Evolutionary conservation across 805 yeast species (phyloP).

Genomic region (Dipodascus geniculatus): DNA sequence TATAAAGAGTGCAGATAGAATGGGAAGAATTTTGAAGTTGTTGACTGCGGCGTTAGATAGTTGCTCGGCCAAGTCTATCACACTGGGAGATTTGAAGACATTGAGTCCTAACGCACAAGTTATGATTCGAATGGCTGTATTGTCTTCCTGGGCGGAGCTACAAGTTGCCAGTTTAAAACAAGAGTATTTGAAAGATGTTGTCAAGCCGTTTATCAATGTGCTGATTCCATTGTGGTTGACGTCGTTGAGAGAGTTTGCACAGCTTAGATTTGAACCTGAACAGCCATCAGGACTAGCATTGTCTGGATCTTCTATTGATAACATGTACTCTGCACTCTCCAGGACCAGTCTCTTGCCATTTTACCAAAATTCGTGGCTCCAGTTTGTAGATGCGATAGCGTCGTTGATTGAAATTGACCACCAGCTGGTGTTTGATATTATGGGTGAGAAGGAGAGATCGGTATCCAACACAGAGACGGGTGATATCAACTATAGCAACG

Average conservation of each 20-base stretch:
- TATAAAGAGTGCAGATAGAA: constrained; percentile 33
- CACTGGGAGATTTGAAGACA: constrained; percentile 26
- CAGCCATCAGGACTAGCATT: constrained; percentile 13
- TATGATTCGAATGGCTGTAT: constrained; percentile 26
- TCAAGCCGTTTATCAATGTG: constrained; percentile 40
- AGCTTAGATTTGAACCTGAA: constrained; percentile 43
- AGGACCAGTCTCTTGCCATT: constrained; percentile 33
- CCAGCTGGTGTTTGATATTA: constrained; percentile 32
- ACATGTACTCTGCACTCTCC: constrained; percentile 21
- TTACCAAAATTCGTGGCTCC: constrained; percentile 60
- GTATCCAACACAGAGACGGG: constrained; percentile 1
- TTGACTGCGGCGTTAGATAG: constrained; percentile 58
- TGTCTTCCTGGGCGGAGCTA: constrained; percentile 33
- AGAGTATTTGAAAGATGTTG: constrained; percentile 27
- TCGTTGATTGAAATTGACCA: constrained; percentile 44
- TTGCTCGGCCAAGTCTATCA: constrained; percentile 26
- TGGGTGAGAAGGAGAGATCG: constrained; percentile 46
- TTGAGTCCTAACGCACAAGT: constrained; percentile 26
- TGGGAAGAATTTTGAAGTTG: constrained; percentile 49
- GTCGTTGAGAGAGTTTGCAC: constrained; percentile 61
- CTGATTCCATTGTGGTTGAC: constrained; percentile 74
- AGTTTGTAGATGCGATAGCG: constrained; percentile 65
- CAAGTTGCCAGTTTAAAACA: constrained; percentile 20
- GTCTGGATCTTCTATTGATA: constrained; percentile 19
- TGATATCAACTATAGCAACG: constrained; percentile 16